phyloP scores from a whole-genome alignment of 352 stramenopile species.

The Phytophthora megakarya region DNA sequence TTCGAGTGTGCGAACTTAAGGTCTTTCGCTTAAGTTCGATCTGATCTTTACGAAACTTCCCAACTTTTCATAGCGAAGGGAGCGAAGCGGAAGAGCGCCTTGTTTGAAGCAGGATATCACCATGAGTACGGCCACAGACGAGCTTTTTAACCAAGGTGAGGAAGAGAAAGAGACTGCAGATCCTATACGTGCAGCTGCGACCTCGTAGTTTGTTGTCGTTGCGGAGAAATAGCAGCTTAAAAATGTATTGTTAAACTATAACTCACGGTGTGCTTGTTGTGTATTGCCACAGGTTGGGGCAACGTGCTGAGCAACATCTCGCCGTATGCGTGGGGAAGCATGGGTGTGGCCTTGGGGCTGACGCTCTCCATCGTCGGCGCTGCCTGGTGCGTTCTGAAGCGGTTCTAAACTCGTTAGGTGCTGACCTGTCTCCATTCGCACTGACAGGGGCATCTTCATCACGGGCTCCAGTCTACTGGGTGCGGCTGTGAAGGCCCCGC shows the following conservation, averaged over 20 bases:
- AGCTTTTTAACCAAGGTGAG: slow-evolving; percentile 87
- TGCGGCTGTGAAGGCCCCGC: slow-evolving; percentile 97
- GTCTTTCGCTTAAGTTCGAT: slow-evolving; percentile 27
- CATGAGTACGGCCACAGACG: slow-evolving; percentile 84
- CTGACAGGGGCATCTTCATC: slow-evolving; percentile 88
- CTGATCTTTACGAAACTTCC: slow-evolving; percentile 32
- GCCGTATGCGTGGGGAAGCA: slow-evolving; percentile 97
- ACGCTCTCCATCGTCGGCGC: slow-evolving; percentile 97
- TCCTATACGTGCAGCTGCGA: neutral
- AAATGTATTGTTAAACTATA: neutral
- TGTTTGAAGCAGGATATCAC: slow-evolving; percentile 26
- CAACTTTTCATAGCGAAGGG: slow-evolving; percentile 20
- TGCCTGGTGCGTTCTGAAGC: slow-evolving; percentile 75
- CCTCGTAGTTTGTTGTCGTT: neutral
- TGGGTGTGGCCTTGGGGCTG: slow-evolving; percentile 97
- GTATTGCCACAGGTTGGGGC: slow-evolving; percentile 68
- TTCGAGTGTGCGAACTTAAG: slow-evolving; percentile 26
- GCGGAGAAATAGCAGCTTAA: slow-evolving; percentile 9
- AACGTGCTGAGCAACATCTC: slow-evolving; percentile 99
- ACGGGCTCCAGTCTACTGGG: slow-evolving; percentile 97
- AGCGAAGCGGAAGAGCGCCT: slow-evolving; percentile 19
- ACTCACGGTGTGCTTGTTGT: neutral
- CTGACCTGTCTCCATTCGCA: neutral
- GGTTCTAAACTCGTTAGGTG: neutral
- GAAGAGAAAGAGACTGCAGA: neutral